These are phyloP conservation scores for Monosporascus sp. DNA, from an alignment of 2,329 filamentous ascomycete species.

Conservation along the genomic window DNA sequence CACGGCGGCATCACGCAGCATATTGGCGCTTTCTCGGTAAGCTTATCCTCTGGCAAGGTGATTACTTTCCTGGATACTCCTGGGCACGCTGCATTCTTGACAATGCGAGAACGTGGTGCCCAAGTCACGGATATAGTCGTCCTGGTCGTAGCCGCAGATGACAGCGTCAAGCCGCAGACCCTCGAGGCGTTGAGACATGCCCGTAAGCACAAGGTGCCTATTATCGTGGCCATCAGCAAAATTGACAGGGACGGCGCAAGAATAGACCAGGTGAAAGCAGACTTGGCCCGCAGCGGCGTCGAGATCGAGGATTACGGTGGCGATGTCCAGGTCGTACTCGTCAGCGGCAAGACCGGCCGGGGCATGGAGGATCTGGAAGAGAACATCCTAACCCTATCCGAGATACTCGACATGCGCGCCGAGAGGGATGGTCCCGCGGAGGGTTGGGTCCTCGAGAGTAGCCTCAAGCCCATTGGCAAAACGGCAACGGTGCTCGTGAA, in stretches of 20 bases:
- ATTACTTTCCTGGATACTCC: slow-evolving; percentile 98
- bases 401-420: slow-evolving; percentile 85
- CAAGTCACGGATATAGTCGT: slow-evolving; percentile 97
- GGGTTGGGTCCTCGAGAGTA: slow-evolving; percentile 90
- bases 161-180: slow-evolving; percentile 96
- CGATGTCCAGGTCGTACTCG: slow-evolving; percentile 84
- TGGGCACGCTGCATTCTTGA: slow-evolving; percentile 90
- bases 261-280: slow-evolving; percentile 78
- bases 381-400: slow-evolving; percentile 76
- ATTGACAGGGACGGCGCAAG: slow-evolving; percentile 83
- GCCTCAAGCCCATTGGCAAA: slow-evolving; percentile 77
- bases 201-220: slow-evolving; percentile 77
- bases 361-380: slow-evolving; percentile 93
- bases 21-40: slow-evolving; percentile 93
- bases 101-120: slow-evolving; percentile 92
- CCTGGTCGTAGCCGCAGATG: slow-evolving; percentile 90
- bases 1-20: slow-evolving; percentile 98
- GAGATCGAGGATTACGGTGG: slow-evolving; percentile 94
- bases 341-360: slow-evolving; percentile 88
- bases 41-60: slow-evolving; percentile 75
- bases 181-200: slow-evolving; percentile 95
- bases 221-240: slow-evolving; percentile 98
- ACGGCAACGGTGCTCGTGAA: slow-evolving; percentile 86
- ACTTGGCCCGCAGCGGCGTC: slow-evolving; percentile 76
- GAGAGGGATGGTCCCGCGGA: slow-evolving; percentile 73